Conservation (phyloP, 208 protist species). For the Trypanosoma cruzi region DNA sequence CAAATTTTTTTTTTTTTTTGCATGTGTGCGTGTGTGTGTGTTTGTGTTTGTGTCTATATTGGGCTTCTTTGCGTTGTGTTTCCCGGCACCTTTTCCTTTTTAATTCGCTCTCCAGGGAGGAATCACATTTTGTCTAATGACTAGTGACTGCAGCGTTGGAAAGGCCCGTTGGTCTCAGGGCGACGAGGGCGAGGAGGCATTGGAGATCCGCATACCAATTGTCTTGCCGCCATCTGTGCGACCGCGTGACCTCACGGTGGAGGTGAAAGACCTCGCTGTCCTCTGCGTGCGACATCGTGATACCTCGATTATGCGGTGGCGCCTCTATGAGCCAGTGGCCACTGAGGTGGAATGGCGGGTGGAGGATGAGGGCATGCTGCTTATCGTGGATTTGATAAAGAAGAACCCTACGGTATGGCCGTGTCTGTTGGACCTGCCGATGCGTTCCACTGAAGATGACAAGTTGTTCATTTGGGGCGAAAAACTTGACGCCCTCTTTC, state of each 20-base stretch:
- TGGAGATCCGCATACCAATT: constrained; percentile 81
- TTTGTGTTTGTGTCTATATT: background rate
- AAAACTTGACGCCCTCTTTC: constrained; percentile 75
- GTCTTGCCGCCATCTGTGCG: constrained; percentile 63
- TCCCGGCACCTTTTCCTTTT: constrained; percentile 13
- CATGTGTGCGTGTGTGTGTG: background rate
- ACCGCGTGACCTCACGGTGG: constrained; percentile 70
- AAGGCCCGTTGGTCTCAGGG: constrained; percentile 76
- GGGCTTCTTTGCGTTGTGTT: background rate
- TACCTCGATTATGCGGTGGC: constrained; percentile 79
- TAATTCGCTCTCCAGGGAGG: constrained; percentile 10
- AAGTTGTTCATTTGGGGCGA: constrained; percentile 43
- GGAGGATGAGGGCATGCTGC: constrained; percentile 51
- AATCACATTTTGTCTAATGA: constrained; percentile 14
- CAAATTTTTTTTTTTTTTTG: background rate
- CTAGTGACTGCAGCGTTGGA: constrained; percentile 48
- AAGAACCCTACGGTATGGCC: constrained; percentile 53
- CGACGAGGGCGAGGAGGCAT: constrained; percentile 51
- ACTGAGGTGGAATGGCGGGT: constrained; percentile 86
- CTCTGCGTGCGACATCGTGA: constrained; percentile 73
- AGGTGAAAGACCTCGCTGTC: constrained; percentile 76
- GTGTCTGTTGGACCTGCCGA: constrained; percentile 78
- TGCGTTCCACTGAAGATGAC: constrained; percentile 49
- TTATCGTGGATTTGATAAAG: constrained; percentile 82
- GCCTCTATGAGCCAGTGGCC: constrained; percentile 71